phyloP scores from a whole-genome alignment of 805 yeast genomes.

The Phaffomyces thermotolerans region DNA sequence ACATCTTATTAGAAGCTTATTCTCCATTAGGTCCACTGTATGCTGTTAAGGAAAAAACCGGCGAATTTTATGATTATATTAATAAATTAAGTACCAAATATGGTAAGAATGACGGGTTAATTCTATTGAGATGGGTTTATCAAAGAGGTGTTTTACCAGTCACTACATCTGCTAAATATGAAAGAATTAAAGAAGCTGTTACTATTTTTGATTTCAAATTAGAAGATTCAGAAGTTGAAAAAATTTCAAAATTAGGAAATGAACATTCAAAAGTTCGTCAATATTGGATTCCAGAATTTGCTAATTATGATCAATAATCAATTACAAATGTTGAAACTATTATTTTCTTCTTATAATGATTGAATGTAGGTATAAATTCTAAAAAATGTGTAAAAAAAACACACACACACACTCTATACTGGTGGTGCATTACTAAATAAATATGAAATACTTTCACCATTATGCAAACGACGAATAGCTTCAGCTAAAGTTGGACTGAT shows the following conservation, averaged over 20 bases:
- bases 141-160: slow-evolving; percentile 62
- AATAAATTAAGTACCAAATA: slow-evolving; percentile 49
- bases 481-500: slow-evolving; percentile 86
- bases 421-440: slow-evolving; percentile 64
- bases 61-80: slow-evolving; percentile 31
- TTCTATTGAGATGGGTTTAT: slow-evolving; percentile 64
- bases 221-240: slow-evolving; percentile 40
- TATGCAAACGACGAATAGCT: slow-evolving; percentile 88
- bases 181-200: slow-evolving; percentile 46
- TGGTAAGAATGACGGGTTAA: slow-evolving; percentile 49
- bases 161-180: slow-evolving; percentile 58
- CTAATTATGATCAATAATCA: slow-evolving; percentile 11
- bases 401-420: background rate
- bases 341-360: background rate
- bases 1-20: slow-evolving; percentile 55
- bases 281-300: slow-evolving; percentile 27
- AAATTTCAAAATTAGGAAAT: slow-evolving; percentile 36
- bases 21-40: slow-evolving; percentile 60
- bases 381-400: too few relatives aligned
- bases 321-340: background rate
- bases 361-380: too few relatives aligned
- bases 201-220: slow-evolving; percentile 51
- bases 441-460: slow-evolving; percentile 92
- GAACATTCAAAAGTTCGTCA: slow-evolving; percentile 26
- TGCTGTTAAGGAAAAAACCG: slow-evolving; percentile 37